Evolutionary conservation across 1,284 basidiomycete species (phyloP), one percentile per base, ranked within the genome.

Genomic region (Volvariella volvacea): DNA sequence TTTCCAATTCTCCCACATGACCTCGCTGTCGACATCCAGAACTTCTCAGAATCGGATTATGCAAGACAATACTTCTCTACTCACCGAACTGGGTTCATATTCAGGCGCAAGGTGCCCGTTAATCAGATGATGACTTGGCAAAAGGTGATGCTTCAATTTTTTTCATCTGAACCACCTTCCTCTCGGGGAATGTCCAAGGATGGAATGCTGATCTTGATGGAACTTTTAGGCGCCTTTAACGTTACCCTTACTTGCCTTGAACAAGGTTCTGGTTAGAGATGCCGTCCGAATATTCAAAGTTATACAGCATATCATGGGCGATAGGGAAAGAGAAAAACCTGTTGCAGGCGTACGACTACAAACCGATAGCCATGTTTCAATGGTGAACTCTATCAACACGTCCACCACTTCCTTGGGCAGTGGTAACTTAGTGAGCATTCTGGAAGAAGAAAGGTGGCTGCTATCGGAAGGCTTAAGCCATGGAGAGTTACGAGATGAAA

Each of bases 91-190:
- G 90, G 90, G 0, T 80, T 94, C 56, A 86, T 92, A 46, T 86
- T 93, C 59, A 70, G 80, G 50, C 74, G 89, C 38, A 80, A 74
- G 49, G 76, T 93, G 1, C 89, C 91, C 0, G 78, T 92, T 2
- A 80, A 75, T 30, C 81, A 88, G 54, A 78, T 93, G 65, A 92
- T 94, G 88, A 74, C 79, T 42, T 93, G 90, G 89, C 91, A 94
- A 62, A 89, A 86, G 73, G 82, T 80, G n/a, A 41, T 33, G 63
- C 49, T 41, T 36, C 39, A 46, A 37, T 14, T 31, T 8, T 22
- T 10, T 34, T 37, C 22, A 32, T 19, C 7, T n/a, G n/a, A n/a
- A n/a, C n/a, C n/a, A n/a, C n/a, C n/a, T n/a, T n/a, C 25, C 25
- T 6, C 25, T 28, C 25, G 25, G 25, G 12, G 25, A 12, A 6